Base-by-base conservation (phyloP, 1,139 yeast species). In the Protomyces pachydermus region DNA sequence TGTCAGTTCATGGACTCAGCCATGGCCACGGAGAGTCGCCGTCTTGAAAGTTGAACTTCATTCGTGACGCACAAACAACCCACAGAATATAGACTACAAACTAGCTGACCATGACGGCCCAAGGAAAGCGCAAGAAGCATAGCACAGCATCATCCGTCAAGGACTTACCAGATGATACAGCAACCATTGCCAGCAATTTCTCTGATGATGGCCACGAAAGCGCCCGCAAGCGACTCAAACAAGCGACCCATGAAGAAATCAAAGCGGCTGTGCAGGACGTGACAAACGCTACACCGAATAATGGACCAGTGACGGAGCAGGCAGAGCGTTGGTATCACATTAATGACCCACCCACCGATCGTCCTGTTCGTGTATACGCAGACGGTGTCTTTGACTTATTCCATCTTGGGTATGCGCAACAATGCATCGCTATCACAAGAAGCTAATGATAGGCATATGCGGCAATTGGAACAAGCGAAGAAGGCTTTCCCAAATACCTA, bases 321-420 rank as follows among this genome's bases (percentile, higher is more conserved):
- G 52, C 62, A 8, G 42, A 51, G 39, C 39, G 62, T 6, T 51
- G 46, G 34, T 65, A 65, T 48, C 62, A 42, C 38, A 84, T 93
- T 76, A 90, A 89, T 70, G 70, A 86, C 34, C 98, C 98, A 2
- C 95, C 97, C 1, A 78, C 76, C 14, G 96, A 87, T 73, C 81
- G 97, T 67, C 93, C 97, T 0, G 85, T 93, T 46, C 82, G 98
- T 68, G 83, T 93, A 28, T 93, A 93, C 73, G 98, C 98, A 4
- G 98, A 93, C 75, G 98, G 98, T 57, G 97, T 93, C 25, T 93
- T 93, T 78, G 98, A 93, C 76, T 79, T 93, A 69, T 93, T 93
- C 77, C 98, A 93, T 76, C 77, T 93, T 72, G 98, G 98, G 62
- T 58, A 18, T 38, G 52, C 2, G 16, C 32, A 39, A 37, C 2